Conservation (phyloP, 2,329 filamentous ascomycete genomes). For the Trichophyton schoenleinii region DNA sequence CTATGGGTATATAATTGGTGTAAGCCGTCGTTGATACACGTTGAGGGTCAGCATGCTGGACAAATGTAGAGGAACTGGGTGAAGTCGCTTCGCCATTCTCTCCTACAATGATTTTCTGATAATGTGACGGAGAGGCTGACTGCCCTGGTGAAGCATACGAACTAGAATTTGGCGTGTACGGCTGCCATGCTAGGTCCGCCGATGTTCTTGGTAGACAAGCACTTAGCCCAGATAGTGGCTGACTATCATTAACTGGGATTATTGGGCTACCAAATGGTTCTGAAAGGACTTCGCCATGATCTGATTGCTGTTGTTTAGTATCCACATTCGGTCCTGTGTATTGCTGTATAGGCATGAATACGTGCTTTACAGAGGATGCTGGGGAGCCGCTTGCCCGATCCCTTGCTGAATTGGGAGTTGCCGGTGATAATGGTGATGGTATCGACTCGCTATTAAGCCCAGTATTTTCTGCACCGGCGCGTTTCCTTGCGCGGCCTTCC, state of each 20-base stretch:
- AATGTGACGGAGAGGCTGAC: background rate
- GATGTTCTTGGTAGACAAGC: background rate
- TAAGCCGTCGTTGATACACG: too few relatives aligned
- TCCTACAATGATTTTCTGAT: background rate
- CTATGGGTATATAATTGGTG: background rate
- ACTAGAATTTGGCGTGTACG: background rate
- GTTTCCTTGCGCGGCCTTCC: conserved; percentile 47
- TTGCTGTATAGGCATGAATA: background rate
- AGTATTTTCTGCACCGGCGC: background rate
- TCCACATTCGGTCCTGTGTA: background rate
- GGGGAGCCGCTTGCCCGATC: background rate
- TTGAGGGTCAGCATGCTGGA: background rate
- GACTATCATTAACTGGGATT: background rate
- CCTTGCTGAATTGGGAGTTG: background rate
- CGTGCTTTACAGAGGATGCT: background rate
- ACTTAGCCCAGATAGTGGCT: too few relatives aligned
- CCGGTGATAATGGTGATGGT: background rate
- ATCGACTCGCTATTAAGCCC: background rate
- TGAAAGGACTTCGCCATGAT: background rate
- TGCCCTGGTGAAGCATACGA: background rate
- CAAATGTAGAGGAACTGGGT: background rate
- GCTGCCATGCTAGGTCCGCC: background rate
- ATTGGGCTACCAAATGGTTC: background rate
- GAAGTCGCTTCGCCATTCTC: background rate
- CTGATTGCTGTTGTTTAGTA: background rate